Percentiles rank a stretch among this genome's conserved stretches.
These are phyloP conservation scores for Phoenix dactylifera DNA, from an alignment of 176 grass and related monocot species.

Conservation along the genomic window DNA sequence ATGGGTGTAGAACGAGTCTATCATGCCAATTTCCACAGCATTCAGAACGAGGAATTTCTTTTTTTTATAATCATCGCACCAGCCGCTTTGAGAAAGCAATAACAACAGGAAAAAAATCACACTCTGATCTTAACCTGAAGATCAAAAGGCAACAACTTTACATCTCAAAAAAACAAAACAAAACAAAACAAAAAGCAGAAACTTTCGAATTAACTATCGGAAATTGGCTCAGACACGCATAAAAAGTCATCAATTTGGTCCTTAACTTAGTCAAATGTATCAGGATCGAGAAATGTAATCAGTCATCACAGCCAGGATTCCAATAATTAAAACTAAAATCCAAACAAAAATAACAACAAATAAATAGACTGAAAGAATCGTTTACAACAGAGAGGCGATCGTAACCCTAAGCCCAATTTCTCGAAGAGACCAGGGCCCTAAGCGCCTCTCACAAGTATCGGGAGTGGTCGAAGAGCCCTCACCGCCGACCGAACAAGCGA, in stretches of 20 bases:
- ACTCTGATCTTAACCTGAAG: not conserved
- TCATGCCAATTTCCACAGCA: slow-evolving; percentile 16
- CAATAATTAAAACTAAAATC: too few relatives aligned
- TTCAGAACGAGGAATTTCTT: slow-evolving; percentile 33
- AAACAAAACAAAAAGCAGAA: too few relatives aligned
- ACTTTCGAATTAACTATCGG: not conserved
- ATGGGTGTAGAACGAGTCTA: slow-evolving; percentile 29
- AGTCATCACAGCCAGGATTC: slow-evolving; percentile 47
- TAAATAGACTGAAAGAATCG: not conserved
- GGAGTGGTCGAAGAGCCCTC: slow-evolving; percentile 4
- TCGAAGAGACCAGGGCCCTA: slow-evolving; percentile 13
- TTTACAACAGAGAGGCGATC: slow-evolving; percentile 15
- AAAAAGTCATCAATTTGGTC: slow-evolving; percentile 57
- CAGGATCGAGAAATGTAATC: slow-evolving; percentile 3
- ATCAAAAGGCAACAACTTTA: not conserved
- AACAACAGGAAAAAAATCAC: not conserved
- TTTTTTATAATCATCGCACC: slow-evolving; percentile 38
- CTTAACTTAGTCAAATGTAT: too few relatives aligned
- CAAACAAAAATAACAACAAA: not conserved
- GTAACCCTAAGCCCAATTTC: slow-evolving; percentile 21
- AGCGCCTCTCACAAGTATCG: slow-evolving; percentile 18
- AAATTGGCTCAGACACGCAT: slow-evolving; percentile 63
- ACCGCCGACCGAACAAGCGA: slow-evolving; percentile 4
- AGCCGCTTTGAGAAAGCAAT: not conserved
- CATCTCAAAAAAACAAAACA: too few relatives aligned